Evolutionary conservation across 1,284 basidiomycete species (phyloP).

Genomic region (Testicularia cyperi): DNA sequence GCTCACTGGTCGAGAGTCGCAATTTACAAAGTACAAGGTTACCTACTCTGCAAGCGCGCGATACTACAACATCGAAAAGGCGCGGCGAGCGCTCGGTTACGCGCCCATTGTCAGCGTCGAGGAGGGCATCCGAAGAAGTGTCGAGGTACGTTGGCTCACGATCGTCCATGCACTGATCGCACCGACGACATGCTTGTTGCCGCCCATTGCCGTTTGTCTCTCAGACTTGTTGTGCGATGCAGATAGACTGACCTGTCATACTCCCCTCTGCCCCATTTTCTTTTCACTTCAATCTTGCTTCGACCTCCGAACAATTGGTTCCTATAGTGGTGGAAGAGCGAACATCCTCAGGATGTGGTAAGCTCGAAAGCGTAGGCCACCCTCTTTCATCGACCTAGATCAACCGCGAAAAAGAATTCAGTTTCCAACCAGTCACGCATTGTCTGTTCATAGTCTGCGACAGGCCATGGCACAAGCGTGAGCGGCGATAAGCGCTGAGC

Average conservation of each 20-base stretch:
- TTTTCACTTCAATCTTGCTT: not conserved
- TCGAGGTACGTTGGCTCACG: slow-evolving; percentile 64
- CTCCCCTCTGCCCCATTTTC: not conserved
- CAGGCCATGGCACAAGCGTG: too few relatives aligned
- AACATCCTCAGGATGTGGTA: slow-evolving; percentile 34
- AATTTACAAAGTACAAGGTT: slow-evolving; percentile 86
- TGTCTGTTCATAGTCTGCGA: too few relatives aligned
- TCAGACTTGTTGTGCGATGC: too few relatives aligned
- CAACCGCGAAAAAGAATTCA: too few relatives aligned
- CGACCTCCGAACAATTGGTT: too few relatives aligned
- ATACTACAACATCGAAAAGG: slow-evolving; percentile 95
- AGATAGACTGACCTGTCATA: not conserved
- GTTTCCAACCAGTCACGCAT: too few relatives aligned
- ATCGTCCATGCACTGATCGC: too few relatives aligned
- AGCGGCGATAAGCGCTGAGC: too few relatives aligned
- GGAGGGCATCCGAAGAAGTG: slow-evolving; percentile 79
- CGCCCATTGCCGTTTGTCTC: too few relatives aligned
- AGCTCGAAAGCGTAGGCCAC: slow-evolving; percentile 22
- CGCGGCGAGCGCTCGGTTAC: slow-evolving; percentile 85
- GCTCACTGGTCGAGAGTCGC: slow-evolving; percentile 77
- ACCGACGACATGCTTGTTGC: too few relatives aligned
- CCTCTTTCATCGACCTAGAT: too few relatives aligned
- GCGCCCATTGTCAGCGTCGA: slow-evolving; percentile 85
- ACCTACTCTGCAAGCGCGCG: slow-evolving; percentile 68
- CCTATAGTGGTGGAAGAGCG: slow-evolving; percentile 47